phyloP scores from a whole-genome alignment of 495 filamentous ascomycete genomes.

The Symbiotaphrina buchneri region DNA sequence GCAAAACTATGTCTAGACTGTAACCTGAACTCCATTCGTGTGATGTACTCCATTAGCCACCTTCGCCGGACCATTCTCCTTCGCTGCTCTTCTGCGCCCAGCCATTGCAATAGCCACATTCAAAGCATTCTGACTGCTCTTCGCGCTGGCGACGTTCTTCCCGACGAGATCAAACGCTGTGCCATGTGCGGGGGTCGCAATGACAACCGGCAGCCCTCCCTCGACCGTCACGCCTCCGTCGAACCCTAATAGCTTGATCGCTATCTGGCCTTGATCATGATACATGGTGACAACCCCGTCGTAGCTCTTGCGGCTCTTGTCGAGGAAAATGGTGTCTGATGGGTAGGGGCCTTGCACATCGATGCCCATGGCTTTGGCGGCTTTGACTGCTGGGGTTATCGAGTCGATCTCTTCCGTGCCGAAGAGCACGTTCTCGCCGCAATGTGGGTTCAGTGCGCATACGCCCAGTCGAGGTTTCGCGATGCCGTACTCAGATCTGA shows the following conservation, averaged over 20 bases:
- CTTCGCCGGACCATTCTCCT: too few species aligned
- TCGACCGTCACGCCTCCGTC: conserved; percentile 6
- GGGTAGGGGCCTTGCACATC: conserved; percentile 5
- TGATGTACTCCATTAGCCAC: too few species aligned
- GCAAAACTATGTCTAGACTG: too few species aligned
- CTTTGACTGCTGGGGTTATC: conserved; percentile 3
- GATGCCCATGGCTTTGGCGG: conserved; percentile 3
- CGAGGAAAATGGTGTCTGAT: conserved; percentile 5
- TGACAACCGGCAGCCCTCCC: conserved; percentile 5
- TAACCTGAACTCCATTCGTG: too few species aligned
- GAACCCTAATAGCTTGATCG: conserved; percentile 4
- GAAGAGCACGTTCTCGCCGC: conserved; percentile 5
- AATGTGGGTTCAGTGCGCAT: conserved; percentile 6
- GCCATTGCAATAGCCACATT: too few species aligned
- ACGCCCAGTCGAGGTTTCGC: conserved; percentile 4
- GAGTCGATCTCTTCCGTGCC: conserved; percentile 5
- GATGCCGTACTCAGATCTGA: conserved; percentile 5
- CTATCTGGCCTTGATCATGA: conserved; percentile 7
- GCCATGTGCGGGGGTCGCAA: too few species aligned
- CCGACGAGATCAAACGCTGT: too few species aligned
- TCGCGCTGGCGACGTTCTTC: too few species aligned
- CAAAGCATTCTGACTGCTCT: too few species aligned
- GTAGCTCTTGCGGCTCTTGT: conserved; percentile 2
- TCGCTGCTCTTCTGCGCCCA: too few species aligned
- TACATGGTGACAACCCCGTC: conserved; percentile 7